A percentile compares a stretch with the other conserved stretches of the same genome.
These are phyloP conservation scores for Pelargonium nanum DNA, from an alignment of 345 rosid genomes.

Conservation along the genomic window DNA sequence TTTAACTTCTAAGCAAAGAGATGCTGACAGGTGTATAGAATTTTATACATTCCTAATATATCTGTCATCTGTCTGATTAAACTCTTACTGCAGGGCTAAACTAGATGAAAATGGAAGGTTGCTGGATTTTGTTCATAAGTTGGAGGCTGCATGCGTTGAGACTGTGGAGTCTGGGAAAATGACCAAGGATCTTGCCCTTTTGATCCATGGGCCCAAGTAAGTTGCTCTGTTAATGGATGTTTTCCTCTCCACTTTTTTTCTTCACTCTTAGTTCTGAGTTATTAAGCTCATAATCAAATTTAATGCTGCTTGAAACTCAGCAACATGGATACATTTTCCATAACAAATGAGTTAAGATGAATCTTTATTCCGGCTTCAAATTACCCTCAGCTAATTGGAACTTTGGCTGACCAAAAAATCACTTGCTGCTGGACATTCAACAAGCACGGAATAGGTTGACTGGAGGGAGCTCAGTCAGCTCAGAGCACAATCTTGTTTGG, in stretches of 20 bases:
- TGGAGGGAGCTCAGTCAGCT: no score
- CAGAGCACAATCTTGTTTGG: no score
- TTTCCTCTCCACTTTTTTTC: not conserved
- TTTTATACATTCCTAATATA: not conserved
- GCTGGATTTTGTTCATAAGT: conserved; percentile 65
- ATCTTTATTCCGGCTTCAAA: no score
- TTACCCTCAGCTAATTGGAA: not conserved
- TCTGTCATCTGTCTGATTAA: not conserved
- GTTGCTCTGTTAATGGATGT: no score
- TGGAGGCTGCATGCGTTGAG: conserved; percentile 77
- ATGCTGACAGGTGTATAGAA: not conserved
- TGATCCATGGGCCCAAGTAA: conserved; percentile 77
- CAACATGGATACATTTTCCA: not conserved
- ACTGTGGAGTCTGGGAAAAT: conserved; percentile 83
- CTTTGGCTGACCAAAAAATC: not conserved
- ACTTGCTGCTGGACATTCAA: no score
- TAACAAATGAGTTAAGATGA: no score
- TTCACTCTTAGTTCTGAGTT: not conserved
- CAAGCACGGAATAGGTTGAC: no score
- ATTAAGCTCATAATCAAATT: no score
- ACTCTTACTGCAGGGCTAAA: conserved; percentile 52
- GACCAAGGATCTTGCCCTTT: conserved; percentile 94
- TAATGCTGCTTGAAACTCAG: not conserved
- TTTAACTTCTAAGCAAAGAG: no score
- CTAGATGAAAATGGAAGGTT: conserved; percentile 67